Base-by-base conservation (phyloP, 176 grass and related monocot genomes). In the Eleusine coracana region DNA sequence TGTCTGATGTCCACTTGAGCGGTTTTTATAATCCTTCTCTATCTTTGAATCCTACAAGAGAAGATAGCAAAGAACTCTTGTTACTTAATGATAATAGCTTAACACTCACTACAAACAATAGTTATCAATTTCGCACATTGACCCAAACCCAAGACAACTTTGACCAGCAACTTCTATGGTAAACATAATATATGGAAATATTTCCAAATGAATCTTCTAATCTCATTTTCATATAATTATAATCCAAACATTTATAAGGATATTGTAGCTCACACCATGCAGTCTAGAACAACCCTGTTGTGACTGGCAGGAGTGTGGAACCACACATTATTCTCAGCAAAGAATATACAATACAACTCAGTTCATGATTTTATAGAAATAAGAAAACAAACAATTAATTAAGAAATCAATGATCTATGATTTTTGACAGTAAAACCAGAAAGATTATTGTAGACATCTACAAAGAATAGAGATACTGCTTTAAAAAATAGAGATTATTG, bases 41-140 rank as follows among this genome's bases (percentile, higher is more conserved):
- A 84, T 66, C 70, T 65, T 87, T 55, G 85, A 82, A 91, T 95
- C 92, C 96, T 98, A 76, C 74, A 63, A 84, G 42, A 80, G 51
- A 68, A 46, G 83, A 79, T 40, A 89, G 84, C 75, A 20, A 82
- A 73, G 3, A 68, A 29, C 2, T 73, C 13, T 65, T 7, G 20
- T 38, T 40, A 79, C 3, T n/a, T 68, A 74, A 81, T 52, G 74
- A 52, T 16, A 82, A 17, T 17, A 76, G 29, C 18, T 63, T 56
- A 79, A 61, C 36, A 61, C 34, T 75, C 38, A 18, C 17, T 60
- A 1, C 18, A 0, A 46, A 60, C 54, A 60, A 34, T 16, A 65
- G 41, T 21, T 80, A 51, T 10, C 48, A 68, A 38, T 80, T 66
- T 68, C 3, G 10, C 17, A 65, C 18, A 67, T 51, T 3, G 20